Evolutionary conservation across 129 eudicot genomes (phyloP).

Genomic region (Sambucus nigra): DNA sequence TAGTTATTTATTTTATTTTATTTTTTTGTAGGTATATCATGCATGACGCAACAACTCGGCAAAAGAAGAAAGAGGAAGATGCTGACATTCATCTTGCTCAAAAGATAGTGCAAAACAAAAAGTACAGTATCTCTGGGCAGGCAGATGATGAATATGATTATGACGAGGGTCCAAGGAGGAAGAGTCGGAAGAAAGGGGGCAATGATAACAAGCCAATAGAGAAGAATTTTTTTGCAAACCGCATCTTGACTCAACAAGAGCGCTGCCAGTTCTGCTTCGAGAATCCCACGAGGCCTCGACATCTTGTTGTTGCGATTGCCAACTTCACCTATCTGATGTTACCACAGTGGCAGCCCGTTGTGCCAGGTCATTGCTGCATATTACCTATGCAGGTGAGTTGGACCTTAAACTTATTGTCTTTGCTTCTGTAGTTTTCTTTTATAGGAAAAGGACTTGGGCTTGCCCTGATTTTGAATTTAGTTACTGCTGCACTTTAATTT

Average conservation of each 20-base stretch:
- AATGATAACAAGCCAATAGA: constrained; percentile 23
- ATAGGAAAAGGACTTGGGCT: not conserved
- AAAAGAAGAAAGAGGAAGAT: constrained; percentile 72
- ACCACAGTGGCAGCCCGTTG: constrained; percentile 75
- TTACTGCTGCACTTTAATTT: too few species aligned
- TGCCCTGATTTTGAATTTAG: not conserved
- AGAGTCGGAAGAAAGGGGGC: constrained; percentile 44
- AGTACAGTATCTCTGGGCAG: constrained; percentile 42
- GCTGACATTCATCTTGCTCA: constrained; percentile 76
- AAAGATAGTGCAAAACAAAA: constrained; percentile 55
- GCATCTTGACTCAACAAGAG: constrained; percentile 70
- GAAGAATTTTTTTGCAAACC: constrained; percentile 31
- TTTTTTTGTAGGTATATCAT: constrained; percentile 32
- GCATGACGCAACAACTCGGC: constrained; percentile 37
- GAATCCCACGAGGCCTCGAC: constrained; percentile 74
- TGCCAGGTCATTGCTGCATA: constrained; percentile 86
- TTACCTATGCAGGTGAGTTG: constrained; percentile 72
- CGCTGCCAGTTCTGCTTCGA: constrained; percentile 92
- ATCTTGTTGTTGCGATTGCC: constrained; percentile 83
- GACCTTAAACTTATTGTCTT: not conserved
- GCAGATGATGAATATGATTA: constrained; percentile 93
- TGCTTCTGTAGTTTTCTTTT: not conserved
- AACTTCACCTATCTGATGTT: constrained; percentile 76
- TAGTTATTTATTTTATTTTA: not conserved
- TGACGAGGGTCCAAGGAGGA: constrained; percentile 72